Conservation (phyloP, 148 eudicot species). For the Tetragonia tetragonoides region DNA sequence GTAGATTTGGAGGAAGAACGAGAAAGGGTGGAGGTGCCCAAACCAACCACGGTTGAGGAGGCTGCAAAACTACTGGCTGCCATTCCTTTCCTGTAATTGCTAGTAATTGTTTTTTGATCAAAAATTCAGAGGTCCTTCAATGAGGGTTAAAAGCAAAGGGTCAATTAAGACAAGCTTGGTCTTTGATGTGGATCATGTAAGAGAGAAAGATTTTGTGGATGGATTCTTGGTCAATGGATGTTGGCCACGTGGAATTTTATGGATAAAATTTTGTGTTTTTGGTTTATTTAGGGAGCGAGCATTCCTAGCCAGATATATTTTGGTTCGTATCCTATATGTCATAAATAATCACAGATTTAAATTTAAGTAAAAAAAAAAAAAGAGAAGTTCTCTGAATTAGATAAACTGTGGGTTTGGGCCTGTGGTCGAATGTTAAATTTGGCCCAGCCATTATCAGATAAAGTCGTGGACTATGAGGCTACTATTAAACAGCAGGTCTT, state of each 20-base stretch:
- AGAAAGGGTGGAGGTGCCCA: constrained; percentile 62
- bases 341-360: background rate
- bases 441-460: too few relatives aligned
- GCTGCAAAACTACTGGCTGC: constrained; percentile 45
- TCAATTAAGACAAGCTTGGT: constrained; percentile 14
- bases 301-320: constrained; percentile 13
- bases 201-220: constrained; percentile 35
- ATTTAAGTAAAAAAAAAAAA: too few relatives aligned
- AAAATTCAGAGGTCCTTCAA: background rate
- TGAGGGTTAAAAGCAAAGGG: background rate
- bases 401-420: too few relatives aligned
- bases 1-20: constrained; percentile 34
- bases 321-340: background rate
- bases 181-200: constrained; percentile 19
- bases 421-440: too few relatives aligned
- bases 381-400: too few relatives aligned
- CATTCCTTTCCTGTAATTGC: constrained; percentile 35
- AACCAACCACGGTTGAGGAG: constrained; percentile 58
- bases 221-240: constrained; percentile 27
- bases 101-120: too few relatives aligned
- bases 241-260: constrained; percentile 44
- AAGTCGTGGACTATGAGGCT: too few relatives aligned
- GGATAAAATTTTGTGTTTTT: constrained; percentile 35
- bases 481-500: too few relatives aligned
- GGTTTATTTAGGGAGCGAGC: background rate